These are phyloP conservation scores for Fusarium bactridioides DNA, from an alignment of 2,329 filamentous ascomycete species.

Conservation along the genomic window DNA sequence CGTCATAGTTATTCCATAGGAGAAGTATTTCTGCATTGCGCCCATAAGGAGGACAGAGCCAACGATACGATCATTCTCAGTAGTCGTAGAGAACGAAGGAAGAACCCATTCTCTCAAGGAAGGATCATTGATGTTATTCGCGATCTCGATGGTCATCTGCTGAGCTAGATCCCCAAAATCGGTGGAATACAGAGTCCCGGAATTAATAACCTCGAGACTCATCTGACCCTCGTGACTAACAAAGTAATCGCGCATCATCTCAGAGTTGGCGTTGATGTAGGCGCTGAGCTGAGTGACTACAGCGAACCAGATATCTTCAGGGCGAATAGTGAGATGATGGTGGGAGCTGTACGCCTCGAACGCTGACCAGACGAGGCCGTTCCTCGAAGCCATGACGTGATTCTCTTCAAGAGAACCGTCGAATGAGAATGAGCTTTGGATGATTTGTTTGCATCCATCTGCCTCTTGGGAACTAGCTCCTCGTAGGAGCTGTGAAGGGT, in stretches of 20 bases:
- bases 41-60: background rate
- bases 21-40: background rate
- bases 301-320: background rate
- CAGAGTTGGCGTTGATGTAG: background rate
- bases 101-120: background rate
- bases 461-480: background rate
- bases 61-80: background rate
- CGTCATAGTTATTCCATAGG: accelerated
- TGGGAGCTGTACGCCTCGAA: background rate
- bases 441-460: background rate
- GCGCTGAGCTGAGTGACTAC: background rate
- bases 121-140: background rate
- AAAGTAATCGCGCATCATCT: background rate
- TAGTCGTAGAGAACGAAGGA: background rate
- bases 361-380: background rate
- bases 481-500: background rate
- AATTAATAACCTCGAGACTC: accelerated
- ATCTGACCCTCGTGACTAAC: background rate
- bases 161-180: too few relatives aligned
- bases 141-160: background rate
- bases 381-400: accelerated
- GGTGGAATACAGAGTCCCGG: background rate
- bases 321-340: background rate
- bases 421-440: background rate
- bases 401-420: background rate